Evolutionary conservation across 2,329 filamentous ascomycete species (phyloP), one percentile per base, ranked within the genome.

Genomic region (Neocatenulostroma microsporum): DNA sequence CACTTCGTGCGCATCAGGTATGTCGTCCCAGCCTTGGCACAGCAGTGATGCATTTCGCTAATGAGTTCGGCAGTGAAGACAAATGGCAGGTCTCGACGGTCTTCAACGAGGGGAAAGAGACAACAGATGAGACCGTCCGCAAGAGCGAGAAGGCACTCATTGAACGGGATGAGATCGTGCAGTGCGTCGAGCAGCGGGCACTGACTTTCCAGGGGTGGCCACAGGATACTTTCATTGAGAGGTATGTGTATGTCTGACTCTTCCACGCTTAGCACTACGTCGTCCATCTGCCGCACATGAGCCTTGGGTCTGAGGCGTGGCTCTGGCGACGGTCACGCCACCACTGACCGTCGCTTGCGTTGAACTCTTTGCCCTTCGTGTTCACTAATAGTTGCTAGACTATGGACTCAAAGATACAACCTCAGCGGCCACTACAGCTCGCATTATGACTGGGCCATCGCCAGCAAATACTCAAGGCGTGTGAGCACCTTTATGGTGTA

Each of bases 401-500:
- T 79, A 44, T 76, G 74, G 70, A 70, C 71, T 1, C 75, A 79
- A 50, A 64, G 70, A 34, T 80, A 80, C 49, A 70, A 69, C n/a
- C 51, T 59, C 5, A 66, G 64, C 3, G 76, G 75, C 1, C 73
- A 78, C 53, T 80, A 79, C 53, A 57, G 57, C 3, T 66, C 74
- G 42, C 74, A 78, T 46, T 79, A 71, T 51, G 76, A 80, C 55
- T 78, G 74, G 73, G 66, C 64, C 25, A 45, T 37, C 34, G 54
- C 39, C 40, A 61, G 43, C 4, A 50, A 50, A 20, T 38, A 34
- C 3, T 47, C 53, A 3, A 30, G 57, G 23, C 60, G 76, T 0
- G 56, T 73, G 5, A 74, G 68, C 37, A 75, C 68, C 3, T 79
- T 79, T 48, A 78, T 79, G 73, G 75, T 79, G 1, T 80, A 78